Evolutionary conservation across 192 early-diverging fungal species (phyloP).

Genomic region (Linderina pennispora): DNA sequence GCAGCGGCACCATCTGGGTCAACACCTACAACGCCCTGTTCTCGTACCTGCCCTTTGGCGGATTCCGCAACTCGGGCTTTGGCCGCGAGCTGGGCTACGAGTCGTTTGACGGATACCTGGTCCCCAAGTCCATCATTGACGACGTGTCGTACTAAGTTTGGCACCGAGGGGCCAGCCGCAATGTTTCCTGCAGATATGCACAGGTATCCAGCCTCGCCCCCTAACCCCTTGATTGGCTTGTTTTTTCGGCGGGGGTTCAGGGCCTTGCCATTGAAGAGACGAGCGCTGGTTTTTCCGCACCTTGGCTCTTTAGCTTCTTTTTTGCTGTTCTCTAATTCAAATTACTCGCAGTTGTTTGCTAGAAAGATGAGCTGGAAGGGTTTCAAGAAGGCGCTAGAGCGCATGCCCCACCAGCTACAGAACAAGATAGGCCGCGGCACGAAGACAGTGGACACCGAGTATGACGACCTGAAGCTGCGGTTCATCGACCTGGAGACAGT

Average conservation of each 20-base stretch:
- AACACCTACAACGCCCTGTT: constrained; percentile 56
- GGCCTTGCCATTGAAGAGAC: too few relatives aligned
- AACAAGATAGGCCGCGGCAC: constrained; percentile 54
- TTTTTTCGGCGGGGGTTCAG: too few relatives aligned
- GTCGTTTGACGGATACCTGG: constrained; percentile 48
- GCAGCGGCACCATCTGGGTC: constrained; percentile 54
- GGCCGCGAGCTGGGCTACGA: constrained; percentile 53
- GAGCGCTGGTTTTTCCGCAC: too few relatives aligned
- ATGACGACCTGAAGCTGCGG: constrained; percentile 50
- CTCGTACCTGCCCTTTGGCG: constrained; percentile 55
- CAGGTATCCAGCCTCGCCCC: too few relatives aligned
- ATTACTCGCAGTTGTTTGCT: not conserved
- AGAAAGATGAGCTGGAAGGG: constrained; percentile 65
- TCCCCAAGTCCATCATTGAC: constrained; percentile 39
- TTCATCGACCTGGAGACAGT: constrained; percentile 57
- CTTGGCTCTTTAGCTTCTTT: not conserved
- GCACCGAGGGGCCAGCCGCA: too few relatives aligned
- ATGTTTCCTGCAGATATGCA: too few relatives aligned
- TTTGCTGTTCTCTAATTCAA: not conserved
- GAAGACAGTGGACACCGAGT: constrained; percentile 63
- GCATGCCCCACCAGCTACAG: constrained; percentile 72
- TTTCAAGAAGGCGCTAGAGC: constrained; percentile 70
- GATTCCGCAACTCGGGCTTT: constrained; percentile 53
- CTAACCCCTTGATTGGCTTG: too few relatives aligned
- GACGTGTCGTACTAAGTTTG: constrained; percentile 19